Base-by-base conservation (phyloP, 345 rosid genomes). In the Aquilaria sinensis region DNA sequence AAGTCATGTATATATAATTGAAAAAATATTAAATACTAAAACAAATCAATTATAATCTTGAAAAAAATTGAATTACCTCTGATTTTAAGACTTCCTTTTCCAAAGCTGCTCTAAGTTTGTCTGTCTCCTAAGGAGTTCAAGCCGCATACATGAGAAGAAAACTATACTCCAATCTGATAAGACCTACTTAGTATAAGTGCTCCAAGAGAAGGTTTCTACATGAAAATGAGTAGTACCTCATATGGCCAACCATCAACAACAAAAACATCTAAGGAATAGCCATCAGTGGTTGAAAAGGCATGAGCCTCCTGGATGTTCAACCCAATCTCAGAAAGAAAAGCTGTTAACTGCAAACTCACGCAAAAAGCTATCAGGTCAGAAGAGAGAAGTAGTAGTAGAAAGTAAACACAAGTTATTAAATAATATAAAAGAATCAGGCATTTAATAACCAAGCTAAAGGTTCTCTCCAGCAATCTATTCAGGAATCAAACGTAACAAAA, bases 171-270 rank as follows among this genome's bases (percentile, higher is more conserved):
- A 23, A 23, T 23, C 5, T 37, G 43, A 37, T 37, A 37, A 37
- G 1, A 37, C 43, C 43, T 5, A 37, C 43, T 37, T 37, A 37
- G 43, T 5, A 37, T 37, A 37, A 37, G 43, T 37, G 43, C 5
- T 37, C 2, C 43, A 37, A 37, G 5, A 37, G 8, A 37, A 9
- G 8, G 8, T 37, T 9, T 37, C 8, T 37, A 37, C 49, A 47
- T 46, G 58, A 62, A 51, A 51, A 13, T 12, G 15, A 31, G 47
- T 64, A 33, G n/a, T 80, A 90, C 99, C 99, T 94, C 97, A 69
- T 69, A 90, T n/a, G 89, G 96, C 99, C 97, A 94, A 76, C 99
- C 97, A 67, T 94, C 99, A 74, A 94, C 97, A 60, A 94, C 97
- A 78, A 94, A 94, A 66, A 90, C 97, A 82, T 94, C 99, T 34